Conservation (phyloP, 2,329 filamentous ascomycete genomes). For the Neospermospora avenae region DNA sequence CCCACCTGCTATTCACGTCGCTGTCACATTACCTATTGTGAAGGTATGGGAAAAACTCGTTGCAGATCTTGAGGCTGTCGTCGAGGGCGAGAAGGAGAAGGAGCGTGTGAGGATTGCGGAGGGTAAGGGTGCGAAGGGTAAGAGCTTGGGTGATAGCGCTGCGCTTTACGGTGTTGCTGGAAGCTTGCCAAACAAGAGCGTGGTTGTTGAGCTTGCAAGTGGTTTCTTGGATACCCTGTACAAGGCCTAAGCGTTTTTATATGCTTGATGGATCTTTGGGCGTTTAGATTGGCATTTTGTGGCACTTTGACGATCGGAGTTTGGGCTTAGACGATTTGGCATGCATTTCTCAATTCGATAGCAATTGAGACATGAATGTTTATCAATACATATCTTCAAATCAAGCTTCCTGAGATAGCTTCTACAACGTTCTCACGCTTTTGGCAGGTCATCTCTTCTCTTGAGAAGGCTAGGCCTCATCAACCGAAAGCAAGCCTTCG, state of each 20-base stretch:
- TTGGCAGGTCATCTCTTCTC: neutral
- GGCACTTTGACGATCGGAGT: conserved; percentile 11
- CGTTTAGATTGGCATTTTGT: conserved; percentile 9
- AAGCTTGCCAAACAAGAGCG: conserved; percentile 90
- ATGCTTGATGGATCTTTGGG: conserved; percentile 4
- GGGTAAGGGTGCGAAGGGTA: conserved; percentile 62
- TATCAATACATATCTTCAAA: neutral
- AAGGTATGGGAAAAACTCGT: conserved; percentile 78
- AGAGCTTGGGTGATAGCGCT: conserved; percentile 73
- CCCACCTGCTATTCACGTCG: conserved; percentile 89
- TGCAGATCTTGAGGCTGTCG: conserved; percentile 63
- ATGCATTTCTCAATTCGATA: neutral
- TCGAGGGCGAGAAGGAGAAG: conserved; percentile 76
- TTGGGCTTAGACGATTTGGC: conserved; percentile 6
- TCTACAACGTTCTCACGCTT: neutral
- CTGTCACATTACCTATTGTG: conserved; percentile 83
- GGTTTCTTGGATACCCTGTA: conserved; percentile 93
- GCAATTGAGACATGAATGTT: neutral
- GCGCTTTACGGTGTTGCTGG: conserved; percentile 94
- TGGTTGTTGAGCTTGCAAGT: conserved; percentile 84
- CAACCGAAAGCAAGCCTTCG: too few species aligned
- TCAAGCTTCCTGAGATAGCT: too few species aligned
- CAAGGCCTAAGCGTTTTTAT: conserved; percentile 61
- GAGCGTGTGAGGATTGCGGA: conserved; percentile 69
- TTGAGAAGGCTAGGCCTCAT: neutral